Base-by-base conservation (phyloP, 495 filamentous ascomycete species). In the Aspergillus affinis region DNA sequence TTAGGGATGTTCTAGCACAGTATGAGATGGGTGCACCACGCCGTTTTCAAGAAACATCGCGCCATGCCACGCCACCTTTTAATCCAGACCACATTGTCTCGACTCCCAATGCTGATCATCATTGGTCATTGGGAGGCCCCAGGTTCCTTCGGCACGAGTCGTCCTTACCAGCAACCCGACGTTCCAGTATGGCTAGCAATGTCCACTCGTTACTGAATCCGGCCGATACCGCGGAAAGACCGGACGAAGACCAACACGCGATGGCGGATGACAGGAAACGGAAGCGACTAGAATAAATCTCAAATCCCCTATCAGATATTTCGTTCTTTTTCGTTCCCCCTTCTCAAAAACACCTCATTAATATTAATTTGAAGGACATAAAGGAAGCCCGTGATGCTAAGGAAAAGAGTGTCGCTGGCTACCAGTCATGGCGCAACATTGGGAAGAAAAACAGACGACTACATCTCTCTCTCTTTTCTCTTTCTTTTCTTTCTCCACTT, bases 141-240 rank as follows among this genome's bases (percentile, higher is more conserved):
- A 65, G 69, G 58, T 79, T 73, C 49, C 65, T 72, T 51, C 76
- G 74, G 9, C 73, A 78, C 41, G 76, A 78, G 55, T 76, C 72
- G 19, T 81, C 81, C 46, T 65, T 83, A 15, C 88, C 88, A 3
- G 86, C 87, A 44, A 90, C 88, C 20, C 77, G 88, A 53, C 82
- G 88, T 30, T 85, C 82, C 15, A 90, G 88, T 66, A 88, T 91
- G 86, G 87, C 87, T 15, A 88, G 85, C 62, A 90, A 89, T 64
- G 88, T 91, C 18, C 88, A 91, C 74, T 86, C 84, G 10, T 70
- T 91, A 36, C 77, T 98, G 3, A 98, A 98, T 66, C 94, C 90
- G 9, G 86, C 88, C n/a, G 88, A 91, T 62, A 90, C 90, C 2
- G 83, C 82, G 9, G 87, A 89, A 70, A 70, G 87, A 62, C 86